Conservation (phyloP, 139 green algal species). For the Diplosphaera chodatii region DNA sequence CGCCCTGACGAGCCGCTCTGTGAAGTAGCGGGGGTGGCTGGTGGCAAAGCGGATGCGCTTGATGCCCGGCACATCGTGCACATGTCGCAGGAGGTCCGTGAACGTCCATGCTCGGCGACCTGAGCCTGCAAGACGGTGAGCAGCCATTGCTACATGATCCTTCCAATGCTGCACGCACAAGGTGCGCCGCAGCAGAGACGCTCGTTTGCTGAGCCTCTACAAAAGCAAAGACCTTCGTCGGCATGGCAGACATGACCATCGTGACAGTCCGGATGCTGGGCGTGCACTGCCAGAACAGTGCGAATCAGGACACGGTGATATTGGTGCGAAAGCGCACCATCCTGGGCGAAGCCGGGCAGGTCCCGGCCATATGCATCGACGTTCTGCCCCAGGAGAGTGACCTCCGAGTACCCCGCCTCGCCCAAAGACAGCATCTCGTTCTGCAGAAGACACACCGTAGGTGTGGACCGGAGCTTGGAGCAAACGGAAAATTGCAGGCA, state of each 20-base stretch:
- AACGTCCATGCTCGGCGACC: constrained; percentile 85
- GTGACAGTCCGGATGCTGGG: too few relatives aligned
- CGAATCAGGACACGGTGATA: too few relatives aligned
- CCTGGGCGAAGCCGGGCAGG: constrained; percentile 72
- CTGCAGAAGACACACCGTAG: too few relatives aligned
- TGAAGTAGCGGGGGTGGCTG: constrained; percentile 80
- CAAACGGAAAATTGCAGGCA: too few relatives aligned
- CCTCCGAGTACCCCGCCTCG: constrained; percentile 91
- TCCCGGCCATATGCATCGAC: constrained; percentile 94
- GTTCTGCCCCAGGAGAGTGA: constrained; percentile 97
- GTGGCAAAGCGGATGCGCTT: constrained; percentile 94
- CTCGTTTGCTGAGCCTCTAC: too few relatives aligned
- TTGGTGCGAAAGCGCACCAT: constrained; percentile 30
- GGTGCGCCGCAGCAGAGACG: too few relatives aligned
- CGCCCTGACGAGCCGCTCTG: constrained; percentile 83
- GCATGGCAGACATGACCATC: neutral
- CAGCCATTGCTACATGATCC: too few relatives aligned
- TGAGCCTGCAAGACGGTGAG: constrained; percentile 3
- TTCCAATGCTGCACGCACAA: too few relatives aligned
- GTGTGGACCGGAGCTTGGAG: too few relatives aligned
- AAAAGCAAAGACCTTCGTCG: too few relatives aligned
- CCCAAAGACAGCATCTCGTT: constrained; percentile 80
- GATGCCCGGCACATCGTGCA: constrained; percentile 88
- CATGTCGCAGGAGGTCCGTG: constrained; percentile 84
- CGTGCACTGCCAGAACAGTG: too few relatives aligned